Evolutionary conservation across 2,329 filamentous ascomycete species (phyloP), one percentile per base, ranked within the genome.

Genomic region (Stemphylium beticola): DNA sequence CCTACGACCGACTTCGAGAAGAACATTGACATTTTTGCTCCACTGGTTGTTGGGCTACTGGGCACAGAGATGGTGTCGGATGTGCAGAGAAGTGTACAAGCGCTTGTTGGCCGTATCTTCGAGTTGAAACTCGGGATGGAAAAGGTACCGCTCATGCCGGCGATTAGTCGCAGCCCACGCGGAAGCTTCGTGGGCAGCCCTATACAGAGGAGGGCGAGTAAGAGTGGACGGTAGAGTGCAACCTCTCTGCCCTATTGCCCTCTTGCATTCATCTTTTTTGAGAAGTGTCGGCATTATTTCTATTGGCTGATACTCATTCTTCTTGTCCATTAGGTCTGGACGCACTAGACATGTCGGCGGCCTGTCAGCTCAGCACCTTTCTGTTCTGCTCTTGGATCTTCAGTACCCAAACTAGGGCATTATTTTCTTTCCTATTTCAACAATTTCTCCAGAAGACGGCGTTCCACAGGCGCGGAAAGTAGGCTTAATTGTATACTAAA

Each of bases 21-120:
- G 53, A 88, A 98, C 66, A 84, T 96, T 7, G 81, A 85, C 40
- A 87, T 87, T 3, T 98, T 99, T 75, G 96, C 96, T 69, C 92
- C 93, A 2, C 80, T 97, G 14, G 85, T 87, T 4, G 87, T 98
- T 0, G 92, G 96, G 48, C 79, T 99, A 14, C 80, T 99, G 50
- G 85, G 84, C 58, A 90, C 91, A 57, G 93, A 98, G 62, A 83
- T 97, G 64, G 91, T 87, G 10, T 73, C 83, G 1, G 95, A 99
- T 61, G 81, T 98, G 29, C 86, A 96, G 57, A 77, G 85, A 9
- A 89, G 91, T 1, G 81, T 99, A 37, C 87, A 96, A 58, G 83
- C 86, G 0, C 82, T 98, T 20, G 81, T 97, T 58, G 83, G 88
- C 64, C 83, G 93, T 33, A 88, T 98, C 1, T 96, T 95, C 46